These are phyloP conservation scores for Triticum dicoccoides DNA, from an alignment of 176 grass and related monocot genomes.

Conservation along the genomic window DNA sequence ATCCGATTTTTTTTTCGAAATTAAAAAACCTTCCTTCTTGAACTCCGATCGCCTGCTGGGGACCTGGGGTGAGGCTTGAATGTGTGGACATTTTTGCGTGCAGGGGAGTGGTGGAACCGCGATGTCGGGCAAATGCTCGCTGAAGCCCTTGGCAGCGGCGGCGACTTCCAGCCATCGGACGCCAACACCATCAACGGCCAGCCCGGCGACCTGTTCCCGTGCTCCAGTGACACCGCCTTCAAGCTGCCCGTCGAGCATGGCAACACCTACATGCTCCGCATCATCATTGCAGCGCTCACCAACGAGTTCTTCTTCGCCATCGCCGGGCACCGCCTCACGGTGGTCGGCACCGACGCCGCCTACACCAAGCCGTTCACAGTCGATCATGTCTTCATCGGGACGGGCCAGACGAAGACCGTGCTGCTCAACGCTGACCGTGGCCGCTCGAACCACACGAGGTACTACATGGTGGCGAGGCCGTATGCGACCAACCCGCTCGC, in stretches of 20 bases:
- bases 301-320: slow-evolving; percentile 61
- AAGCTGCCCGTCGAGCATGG: slow-evolving; percentile 40
- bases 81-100: not conserved
- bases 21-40: no score
- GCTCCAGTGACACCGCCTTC: slow-evolving; percentile 21
- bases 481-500: not conserved
- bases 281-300: slow-evolving; percentile 63
- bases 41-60: no score
- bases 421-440: slow-evolving; percentile 19
- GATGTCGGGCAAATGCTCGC: not conserved
- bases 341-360: slow-evolving; percentile 50
- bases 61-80: no score
- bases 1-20: no score
- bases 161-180: slow-evolving; percentile 27
- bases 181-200: slow-evolving; percentile 62
- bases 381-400: slow-evolving; percentile 35
- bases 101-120: slow-evolving; percentile 46
- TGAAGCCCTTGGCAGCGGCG: slow-evolving; percentile 7
- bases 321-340: slow-evolving; percentile 53
- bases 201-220: slow-evolving; percentile 27
- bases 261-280: slow-evolving; percentile 56
- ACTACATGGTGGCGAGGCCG: slow-evolving; percentile 44
- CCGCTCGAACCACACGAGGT: slow-evolving; percentile 13
- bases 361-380: slow-evolving; percentile 41
- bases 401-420: slow-evolving; percentile 42